Evolutionary conservation across 2,329 filamentous ascomycete species (phyloP), one percentile per base, ranked within the genome.

Genomic region (Aureobasidium subglaciale): DNA sequence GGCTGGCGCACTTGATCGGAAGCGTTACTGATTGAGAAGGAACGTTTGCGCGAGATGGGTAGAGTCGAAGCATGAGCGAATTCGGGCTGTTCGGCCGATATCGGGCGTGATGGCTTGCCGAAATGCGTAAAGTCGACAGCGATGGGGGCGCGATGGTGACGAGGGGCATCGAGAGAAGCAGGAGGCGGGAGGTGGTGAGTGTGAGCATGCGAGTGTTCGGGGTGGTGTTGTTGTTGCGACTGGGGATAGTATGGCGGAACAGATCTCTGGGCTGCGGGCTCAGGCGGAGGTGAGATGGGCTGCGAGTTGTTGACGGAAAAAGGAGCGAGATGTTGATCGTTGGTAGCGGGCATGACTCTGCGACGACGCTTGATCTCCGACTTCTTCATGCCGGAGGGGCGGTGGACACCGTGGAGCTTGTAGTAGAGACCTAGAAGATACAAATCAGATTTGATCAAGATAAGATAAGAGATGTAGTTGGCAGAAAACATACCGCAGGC

Each of bases 341-440:
- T 71, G 24, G 82, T 75, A 16, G 88, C 90, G 16, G 92, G 91
- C 40, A 97, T 91, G 5, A 97, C 90, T 57, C 93, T 85, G 77
- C 97, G 97, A 59, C 93, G 81, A 59, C 93, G 83, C 72, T 99
- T 97, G 70, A 99, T 99, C 24, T 95, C 88, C 3, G 90, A 87
- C 71, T 96, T 97, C 72, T 97, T 99, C 93, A 99, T 97, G n/a
- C 90, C 90, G 5, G 93, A 89, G 0, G 93, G 93, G 38, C 93
- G 82, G 70, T 96, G 92, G 27, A 90, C 85, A 55, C 91, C 91
- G 68, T 99, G 93, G 2, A 99, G 83, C 71, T 97, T 97, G 75
- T 95, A 90, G 70, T 99, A 99, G 3, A 99, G 76, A 4, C 92
- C 90, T 96, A 62, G 25, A 38, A 45, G 46, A 64, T 38, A 62